Conservation (phyloP, 495 filamentous ascomycete species). For the Podospora comata region DNA sequence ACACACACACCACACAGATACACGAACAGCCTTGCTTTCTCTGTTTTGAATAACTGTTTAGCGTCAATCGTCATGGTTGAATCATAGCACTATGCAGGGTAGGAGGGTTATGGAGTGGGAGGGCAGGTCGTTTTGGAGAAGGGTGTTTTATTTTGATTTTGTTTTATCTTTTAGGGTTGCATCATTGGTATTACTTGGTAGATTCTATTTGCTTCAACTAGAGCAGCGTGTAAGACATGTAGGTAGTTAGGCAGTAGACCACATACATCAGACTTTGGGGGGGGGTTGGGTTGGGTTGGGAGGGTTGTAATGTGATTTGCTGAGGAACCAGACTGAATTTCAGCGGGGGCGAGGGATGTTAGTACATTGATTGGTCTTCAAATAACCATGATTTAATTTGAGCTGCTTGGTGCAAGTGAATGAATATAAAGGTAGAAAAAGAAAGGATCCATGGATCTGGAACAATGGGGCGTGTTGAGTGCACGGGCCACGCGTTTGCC, state of each 20-base stretch:
- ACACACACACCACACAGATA: background rate
- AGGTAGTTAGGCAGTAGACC: background rate
- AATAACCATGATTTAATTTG: background rate
- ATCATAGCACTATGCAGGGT: background rate
- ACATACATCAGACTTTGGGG: background rate
- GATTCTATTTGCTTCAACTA: background rate
- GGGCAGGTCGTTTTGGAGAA: background rate
- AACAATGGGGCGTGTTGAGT: background rate
- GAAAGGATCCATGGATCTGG: background rate
- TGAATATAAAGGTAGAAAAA: background rate
- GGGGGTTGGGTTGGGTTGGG: too few species aligned
- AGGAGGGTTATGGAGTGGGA: background rate
- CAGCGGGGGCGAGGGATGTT: background rate
- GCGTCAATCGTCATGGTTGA: background rate
- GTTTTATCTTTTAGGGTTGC: background rate
- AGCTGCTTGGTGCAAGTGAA: background rate
- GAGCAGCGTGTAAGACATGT: background rate
- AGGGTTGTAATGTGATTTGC: background rate
- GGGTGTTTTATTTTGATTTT: background rate
- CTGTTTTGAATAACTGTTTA: background rate
- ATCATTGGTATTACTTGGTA: background rate
- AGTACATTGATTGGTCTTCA: background rate
- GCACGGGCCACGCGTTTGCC: constrained; percentile 5
- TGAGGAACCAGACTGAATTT: background rate
- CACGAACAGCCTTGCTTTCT: constrained; percentile 3